phyloP scores from a whole-genome alignment of 345 rosid species.

The Linum usitatissimum region DNA sequence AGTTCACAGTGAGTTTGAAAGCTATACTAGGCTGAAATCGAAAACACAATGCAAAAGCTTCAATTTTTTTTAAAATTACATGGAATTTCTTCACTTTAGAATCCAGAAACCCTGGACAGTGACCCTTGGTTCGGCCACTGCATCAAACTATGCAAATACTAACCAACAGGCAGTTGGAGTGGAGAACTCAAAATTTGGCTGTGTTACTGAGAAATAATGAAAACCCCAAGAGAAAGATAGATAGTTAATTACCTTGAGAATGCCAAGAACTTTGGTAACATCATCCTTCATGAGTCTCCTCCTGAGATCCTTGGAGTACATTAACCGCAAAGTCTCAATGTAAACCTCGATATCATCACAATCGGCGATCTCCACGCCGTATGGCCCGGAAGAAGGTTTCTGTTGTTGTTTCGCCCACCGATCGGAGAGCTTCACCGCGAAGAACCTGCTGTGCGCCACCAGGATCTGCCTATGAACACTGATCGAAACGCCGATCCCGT shows the following conservation, averaged over 20 bases:
- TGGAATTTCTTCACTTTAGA: too few relatives aligned
- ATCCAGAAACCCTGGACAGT: too few relatives aligned
- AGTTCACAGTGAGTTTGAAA: too few relatives aligned
- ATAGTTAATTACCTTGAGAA: constrained; percentile 54
- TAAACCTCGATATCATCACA: constrained; percentile 98
- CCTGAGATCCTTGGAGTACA: constrained; percentile 90
- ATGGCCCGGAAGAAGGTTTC: constrained; percentile 40
- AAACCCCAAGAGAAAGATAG: not conserved
- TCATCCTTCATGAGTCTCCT: constrained; percentile 90
- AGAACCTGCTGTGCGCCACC: constrained; percentile 81
- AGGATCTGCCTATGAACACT: constrained; percentile 79
- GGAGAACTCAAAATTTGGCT: not conserved
- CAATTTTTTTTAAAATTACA: too few relatives aligned
- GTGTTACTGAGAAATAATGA: too few relatives aligned
- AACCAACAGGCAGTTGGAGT: too few relatives aligned
- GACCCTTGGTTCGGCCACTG: too few relatives aligned
- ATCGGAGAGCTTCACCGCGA: constrained; percentile 71
- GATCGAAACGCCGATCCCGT: constrained; percentile 64
- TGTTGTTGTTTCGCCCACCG: constrained; percentile 70
- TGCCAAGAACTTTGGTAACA: constrained; percentile 75
- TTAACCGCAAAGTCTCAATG: constrained; percentile 79
- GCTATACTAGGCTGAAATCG: too few relatives aligned
- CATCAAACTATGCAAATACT: too few relatives aligned
- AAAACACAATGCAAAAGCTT: too few relatives aligned
- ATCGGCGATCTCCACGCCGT: constrained; percentile 85